Evolutionary conservation across 306 rosid genomes (phyloP), one percentile per base, ranked within the genome.

Genomic region (Cicer bijugum): DNA sequence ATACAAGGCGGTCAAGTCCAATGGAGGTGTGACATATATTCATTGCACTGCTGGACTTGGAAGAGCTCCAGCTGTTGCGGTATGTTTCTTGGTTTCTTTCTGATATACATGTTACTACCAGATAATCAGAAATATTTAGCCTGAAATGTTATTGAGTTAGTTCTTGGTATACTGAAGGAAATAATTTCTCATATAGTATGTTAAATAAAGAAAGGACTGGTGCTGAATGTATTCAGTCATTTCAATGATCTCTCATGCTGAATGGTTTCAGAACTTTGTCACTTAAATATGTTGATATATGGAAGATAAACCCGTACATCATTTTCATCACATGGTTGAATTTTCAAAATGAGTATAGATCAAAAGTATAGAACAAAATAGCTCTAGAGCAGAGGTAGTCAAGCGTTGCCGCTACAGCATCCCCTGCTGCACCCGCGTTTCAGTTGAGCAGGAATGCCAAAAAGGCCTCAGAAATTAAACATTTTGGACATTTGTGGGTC

Each of bases 31-130:
- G 67, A 79, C 93, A 76, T 95, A 91, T 78, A 70, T 95, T 64
- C 99, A 95, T 77, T 95, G 99, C 84, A 95, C 99, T 77, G 99
- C 99, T 76, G 99, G 99, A 78, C 87, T 95, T 67, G 99, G 99
- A 80, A 88, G 99, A 85, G 99, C 99, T 82, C 99, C 99, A 19
- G 91, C 96, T 74, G 89, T 84, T 85, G 90, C 82, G 77, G 97
- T 90, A 88, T 59, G 87, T 82, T 44, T 28, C 61, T 20, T 23
- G 76, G 61, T 61, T 84, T 66, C 67, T 71, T 60, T 76, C 17
- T 75, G 14, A 40, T 57, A 10, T 61, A 20, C 63, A 42, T 12
- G 74, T 51, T 70, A 62, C 57, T 56, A 9, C 20, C 43, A 42
- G 59, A 53, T 53, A 53, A 12, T 48, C 8, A 48, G 20, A 39